phyloP scores from a whole-genome alignment of 768 basidiomycete genomes.

The Leccinum truebloodii region DNA sequence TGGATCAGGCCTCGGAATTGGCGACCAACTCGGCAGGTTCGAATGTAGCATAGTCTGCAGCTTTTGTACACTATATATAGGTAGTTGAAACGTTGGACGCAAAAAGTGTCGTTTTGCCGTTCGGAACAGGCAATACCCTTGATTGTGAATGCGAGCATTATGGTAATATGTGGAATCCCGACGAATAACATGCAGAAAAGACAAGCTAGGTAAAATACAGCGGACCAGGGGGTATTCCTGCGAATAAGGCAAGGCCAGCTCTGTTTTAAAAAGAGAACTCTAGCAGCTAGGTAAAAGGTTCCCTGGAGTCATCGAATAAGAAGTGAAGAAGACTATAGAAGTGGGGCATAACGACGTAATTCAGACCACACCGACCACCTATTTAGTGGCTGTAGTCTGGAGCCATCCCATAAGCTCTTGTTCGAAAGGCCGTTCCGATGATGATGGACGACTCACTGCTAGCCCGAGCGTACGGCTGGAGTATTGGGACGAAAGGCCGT shows the following conservation, averaged over 20 bases:
- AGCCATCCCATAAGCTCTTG: slow-evolving; percentile 40
- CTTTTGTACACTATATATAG: slow-evolving; percentile 8
- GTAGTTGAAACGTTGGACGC: not conserved
- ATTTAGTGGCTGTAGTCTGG: slow-evolving; percentile 39
- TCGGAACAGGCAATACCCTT: slow-evolving; percentile 23
- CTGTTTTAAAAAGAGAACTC: slow-evolving; percentile 27
- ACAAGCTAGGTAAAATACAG: slow-evolving; percentile 43
- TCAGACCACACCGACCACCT: slow-evolving; percentile 15
- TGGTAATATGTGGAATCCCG: slow-evolving; percentile 36
- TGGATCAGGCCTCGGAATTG: slow-evolving; percentile 14
- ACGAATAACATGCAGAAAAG: slow-evolving; percentile 39
- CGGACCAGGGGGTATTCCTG: slow-evolving; percentile 40
- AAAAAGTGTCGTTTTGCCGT: not conserved
- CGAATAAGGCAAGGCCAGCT: slow-evolving; percentile 38
- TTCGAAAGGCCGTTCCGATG: slow-evolving; percentile 36
- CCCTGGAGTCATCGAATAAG: slow-evolving; percentile 13
- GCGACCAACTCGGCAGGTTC: not conserved
- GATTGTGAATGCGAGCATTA: slow-evolving; percentile 38
- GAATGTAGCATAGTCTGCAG: not conserved
- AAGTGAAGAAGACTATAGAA: slow-evolving; percentile 9
- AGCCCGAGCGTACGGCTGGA: slow-evolving; percentile 76
- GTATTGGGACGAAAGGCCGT: slow-evolving; percentile 70
- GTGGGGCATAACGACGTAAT: slow-evolving; percentile 8
- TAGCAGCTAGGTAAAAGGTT: slow-evolving; percentile 30
- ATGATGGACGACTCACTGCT: slow-evolving; percentile 52